Percentiles rank a stretch among this genome's conserved stretches.
Conservation (phyloP, 306 rosid species). For the Fragaria nilgerrensis region DNA sequence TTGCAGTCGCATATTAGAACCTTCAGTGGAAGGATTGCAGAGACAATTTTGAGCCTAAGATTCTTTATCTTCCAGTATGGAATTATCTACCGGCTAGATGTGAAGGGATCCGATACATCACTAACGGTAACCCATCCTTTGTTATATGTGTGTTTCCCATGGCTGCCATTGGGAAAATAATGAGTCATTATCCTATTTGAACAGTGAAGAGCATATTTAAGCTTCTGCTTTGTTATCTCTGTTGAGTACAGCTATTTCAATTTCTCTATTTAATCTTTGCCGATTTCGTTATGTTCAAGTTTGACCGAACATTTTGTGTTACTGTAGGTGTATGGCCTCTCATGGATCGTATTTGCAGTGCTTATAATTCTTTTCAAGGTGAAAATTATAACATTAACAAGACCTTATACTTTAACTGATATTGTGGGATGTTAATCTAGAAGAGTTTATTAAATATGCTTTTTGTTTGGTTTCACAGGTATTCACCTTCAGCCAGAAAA, state of each 20-base stretch:
- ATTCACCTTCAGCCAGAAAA: constrained; percentile 92
- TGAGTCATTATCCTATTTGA: not conserved
- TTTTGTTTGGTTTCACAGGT: constrained; percentile 50
- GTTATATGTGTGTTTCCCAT: not conserved
- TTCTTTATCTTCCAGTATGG: constrained; percentile 96
- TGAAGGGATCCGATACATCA: constrained; percentile 62
- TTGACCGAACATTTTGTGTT: not conserved
- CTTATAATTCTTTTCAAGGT: constrained; percentile 93
- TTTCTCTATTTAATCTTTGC: not conserved
- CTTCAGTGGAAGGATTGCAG: constrained; percentile 69
- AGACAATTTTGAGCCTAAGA: constrained; percentile 80
- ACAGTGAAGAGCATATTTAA: not conserved
- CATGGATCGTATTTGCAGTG: constrained; percentile 75
- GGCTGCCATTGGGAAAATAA: not conserved
- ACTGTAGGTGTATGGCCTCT: constrained; percentile 75
- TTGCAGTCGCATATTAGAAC: constrained; percentile 79
- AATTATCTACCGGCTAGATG: constrained; percentile 73
- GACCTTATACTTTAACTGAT: not conserved
- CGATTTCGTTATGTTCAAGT: not conserved
- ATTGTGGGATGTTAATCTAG: not conserved
- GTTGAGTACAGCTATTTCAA: not conserved
- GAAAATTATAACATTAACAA: constrained; percentile 7
- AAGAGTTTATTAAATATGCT: constrained; percentile 24
- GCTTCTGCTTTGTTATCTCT: constrained; percentile 1
- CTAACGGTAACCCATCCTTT: constrained; percentile 57